Conservation (phyloP, 169 alveolate species). For the Eimeria zaria region DNA sequence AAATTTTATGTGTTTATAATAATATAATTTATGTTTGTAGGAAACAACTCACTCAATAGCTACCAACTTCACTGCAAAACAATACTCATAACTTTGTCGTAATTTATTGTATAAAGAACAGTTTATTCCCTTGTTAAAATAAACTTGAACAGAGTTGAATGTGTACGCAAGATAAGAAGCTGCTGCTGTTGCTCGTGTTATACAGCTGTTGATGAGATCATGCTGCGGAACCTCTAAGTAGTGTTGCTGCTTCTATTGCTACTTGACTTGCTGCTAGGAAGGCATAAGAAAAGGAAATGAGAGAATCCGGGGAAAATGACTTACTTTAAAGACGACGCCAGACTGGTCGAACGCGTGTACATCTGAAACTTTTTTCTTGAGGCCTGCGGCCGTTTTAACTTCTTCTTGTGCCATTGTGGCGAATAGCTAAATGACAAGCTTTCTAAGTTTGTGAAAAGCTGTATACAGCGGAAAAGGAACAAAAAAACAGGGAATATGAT, state of each 20-base stretch:
- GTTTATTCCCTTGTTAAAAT: no score
- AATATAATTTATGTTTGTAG: neutral
- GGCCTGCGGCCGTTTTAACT: constrained; percentile 81
- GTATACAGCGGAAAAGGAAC: neutral
- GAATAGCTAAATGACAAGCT: neutral
- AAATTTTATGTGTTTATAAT: no score
- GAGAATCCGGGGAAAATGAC: neutral
- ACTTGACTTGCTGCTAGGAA: neutral
- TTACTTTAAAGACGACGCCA: constrained; percentile 83
- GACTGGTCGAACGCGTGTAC: constrained; percentile 84
- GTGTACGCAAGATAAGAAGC: no score
- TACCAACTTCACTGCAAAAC: no score
- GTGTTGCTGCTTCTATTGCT: neutral
- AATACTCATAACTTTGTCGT: no score
- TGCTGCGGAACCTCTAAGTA: no score
- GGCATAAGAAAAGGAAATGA: neutral
- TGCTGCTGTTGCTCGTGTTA: neutral
- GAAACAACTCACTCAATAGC: neutral
- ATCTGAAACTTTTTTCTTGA: constrained; percentile 83
- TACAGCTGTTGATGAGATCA: no score
- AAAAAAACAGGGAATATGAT: neutral
- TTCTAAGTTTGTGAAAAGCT: neutral
- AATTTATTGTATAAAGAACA: no score
- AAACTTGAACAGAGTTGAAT: no score
- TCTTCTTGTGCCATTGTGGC: constrained; percentile 82